Percentiles rank a stretch among this genome's conserved stretches.
Evolutionary conservation across 176 grass and related monocot genomes (phyloP).

Genomic region (Otatea glauca): DNA sequence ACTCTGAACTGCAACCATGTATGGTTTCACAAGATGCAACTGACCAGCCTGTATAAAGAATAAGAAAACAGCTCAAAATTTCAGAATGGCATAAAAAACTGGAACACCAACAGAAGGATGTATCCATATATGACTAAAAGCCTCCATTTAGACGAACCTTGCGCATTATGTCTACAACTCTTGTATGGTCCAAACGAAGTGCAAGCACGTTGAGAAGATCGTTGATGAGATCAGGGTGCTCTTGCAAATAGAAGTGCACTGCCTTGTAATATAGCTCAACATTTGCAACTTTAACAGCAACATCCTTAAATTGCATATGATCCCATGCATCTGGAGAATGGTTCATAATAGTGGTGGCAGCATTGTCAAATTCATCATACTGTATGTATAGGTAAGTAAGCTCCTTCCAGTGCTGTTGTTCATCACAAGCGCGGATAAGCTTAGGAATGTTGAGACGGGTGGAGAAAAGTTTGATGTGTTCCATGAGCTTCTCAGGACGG

Average conservation of each 20-base stretch:
- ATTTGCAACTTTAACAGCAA: slow-evolving; percentile 90
- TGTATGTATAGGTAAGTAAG: slow-evolving; percentile 96
- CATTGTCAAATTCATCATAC: slow-evolving; percentile 97
- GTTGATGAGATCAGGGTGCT: slow-evolving; percentile 97
- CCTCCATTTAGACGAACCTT: slow-evolving; percentile 60
- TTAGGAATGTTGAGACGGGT: slow-evolving; percentile 97
- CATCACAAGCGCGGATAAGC: slow-evolving; percentile 92
- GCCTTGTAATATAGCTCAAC: slow-evolving; percentile 98
- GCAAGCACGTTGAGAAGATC: slow-evolving; percentile 96
- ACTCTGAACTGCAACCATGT: slow-evolving; percentile 99
- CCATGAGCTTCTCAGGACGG: slow-evolving; percentile 93
- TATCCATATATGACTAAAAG: neutral
- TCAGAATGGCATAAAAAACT: neutral
- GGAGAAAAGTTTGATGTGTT: slow-evolving; percentile 97
- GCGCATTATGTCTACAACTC: slow-evolving; percentile 96
- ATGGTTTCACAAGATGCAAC: slow-evolving; percentile 94
- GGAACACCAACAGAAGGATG: neutral
- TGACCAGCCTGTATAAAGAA: slow-evolving; percentile 72
- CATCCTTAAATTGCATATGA: slow-evolving; percentile 99
- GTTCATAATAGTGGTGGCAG: slow-evolving; percentile 95
- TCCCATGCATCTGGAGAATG: slow-evolving; percentile 99
- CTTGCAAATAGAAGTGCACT: slow-evolving; percentile 96
- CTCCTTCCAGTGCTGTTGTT: slow-evolving; percentile 97
- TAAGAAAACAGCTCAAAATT: slow-evolving; percentile 35
- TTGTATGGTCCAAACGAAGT: slow-evolving; percentile 87